Conservation (phyloP, 2,329 filamentous ascomycete species). For the Apiospora kogelbergensis region DNA sequence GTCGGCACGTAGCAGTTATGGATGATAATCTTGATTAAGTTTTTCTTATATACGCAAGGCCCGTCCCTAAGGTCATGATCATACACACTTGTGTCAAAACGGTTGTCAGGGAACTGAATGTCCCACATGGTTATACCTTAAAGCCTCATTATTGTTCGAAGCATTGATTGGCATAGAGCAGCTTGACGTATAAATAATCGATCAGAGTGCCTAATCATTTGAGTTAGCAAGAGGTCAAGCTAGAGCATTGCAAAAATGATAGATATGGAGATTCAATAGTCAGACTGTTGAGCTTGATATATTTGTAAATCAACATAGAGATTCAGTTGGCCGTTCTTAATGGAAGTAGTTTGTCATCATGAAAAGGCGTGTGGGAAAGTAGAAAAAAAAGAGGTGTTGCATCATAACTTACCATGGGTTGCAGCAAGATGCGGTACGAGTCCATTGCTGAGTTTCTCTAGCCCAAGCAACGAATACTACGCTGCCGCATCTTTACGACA, state of each 20-base stretch:
- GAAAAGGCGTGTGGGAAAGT: neutral
- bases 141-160: neutral
- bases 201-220: neutral
- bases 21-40: neutral
- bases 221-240: neutral
- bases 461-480: neutral
- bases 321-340: slow-evolving; percentile 70
- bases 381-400: neutral
- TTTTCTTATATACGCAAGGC: neutral
- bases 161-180: neutral
- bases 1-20: neutral
- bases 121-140: neutral
- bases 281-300: slow-evolving; percentile 69
- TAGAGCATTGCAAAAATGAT: neutral
- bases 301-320: slow-evolving; percentile 54
- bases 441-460: neutral
- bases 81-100: neutral
- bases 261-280: slow-evolving; percentile 25
- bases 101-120: neutral
- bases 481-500: neutral
- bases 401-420: neutral
- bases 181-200: neutral
- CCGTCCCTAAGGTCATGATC: neutral
- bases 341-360: slow-evolving; percentile 57
- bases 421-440: neutral